Conservation (phyloP, 78 protist species). For the Speleostelium caveatum region DNA sequence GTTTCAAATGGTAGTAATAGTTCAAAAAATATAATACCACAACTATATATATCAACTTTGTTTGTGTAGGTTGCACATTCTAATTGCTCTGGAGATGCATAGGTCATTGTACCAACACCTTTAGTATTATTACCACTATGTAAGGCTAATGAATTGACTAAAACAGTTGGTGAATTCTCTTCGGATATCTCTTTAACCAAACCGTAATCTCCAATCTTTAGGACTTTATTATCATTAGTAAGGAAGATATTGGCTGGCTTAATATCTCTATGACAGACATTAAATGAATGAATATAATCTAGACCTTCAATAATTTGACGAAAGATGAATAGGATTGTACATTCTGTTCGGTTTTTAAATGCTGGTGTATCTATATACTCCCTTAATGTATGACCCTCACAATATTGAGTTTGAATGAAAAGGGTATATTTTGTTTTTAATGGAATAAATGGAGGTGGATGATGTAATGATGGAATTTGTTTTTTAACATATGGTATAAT, state of each 20-base stretch:
- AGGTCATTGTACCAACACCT: slow-evolving; percentile 47
- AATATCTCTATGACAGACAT: slow-evolving; percentile 56
- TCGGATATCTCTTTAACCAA: slow-evolving; percentile 35
- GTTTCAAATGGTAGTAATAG: slow-evolving; percentile 36
- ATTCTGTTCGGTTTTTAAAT: slow-evolving; percentile 1
- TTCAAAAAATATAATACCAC: slow-evolving; percentile 64
- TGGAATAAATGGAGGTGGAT: not conserved
- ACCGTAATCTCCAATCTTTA: slow-evolving; percentile 76
- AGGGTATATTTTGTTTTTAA: slow-evolving; percentile 20
- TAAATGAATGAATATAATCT: slow-evolving; percentile 43
- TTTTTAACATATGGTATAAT: not conserved
- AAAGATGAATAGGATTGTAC: not conserved
- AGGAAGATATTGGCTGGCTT: slow-evolving; percentile 70
- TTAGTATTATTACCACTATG: slow-evolving; percentile 7
- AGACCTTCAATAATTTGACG: slow-evolving; percentile 49
- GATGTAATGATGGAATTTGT: not conserved
- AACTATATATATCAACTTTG: slow-evolving; percentile 62
- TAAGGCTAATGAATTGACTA: not conserved
- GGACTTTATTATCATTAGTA: slow-evolving; percentile 10
- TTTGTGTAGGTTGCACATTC: slow-evolving; percentile 7
- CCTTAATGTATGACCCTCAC: slow-evolving; percentile 53
- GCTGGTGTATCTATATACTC: slow-evolving; percentile 23
- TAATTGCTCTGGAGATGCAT: slow-evolving; percentile 48
- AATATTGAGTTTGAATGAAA: slow-evolving; percentile 65
- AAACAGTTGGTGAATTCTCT: not conserved